These are phyloP conservation scores for Cordyceps farinosa DNA, from an alignment of 2,329 filamentous ascomycete genomes.

Conservation along the genomic window DNA sequence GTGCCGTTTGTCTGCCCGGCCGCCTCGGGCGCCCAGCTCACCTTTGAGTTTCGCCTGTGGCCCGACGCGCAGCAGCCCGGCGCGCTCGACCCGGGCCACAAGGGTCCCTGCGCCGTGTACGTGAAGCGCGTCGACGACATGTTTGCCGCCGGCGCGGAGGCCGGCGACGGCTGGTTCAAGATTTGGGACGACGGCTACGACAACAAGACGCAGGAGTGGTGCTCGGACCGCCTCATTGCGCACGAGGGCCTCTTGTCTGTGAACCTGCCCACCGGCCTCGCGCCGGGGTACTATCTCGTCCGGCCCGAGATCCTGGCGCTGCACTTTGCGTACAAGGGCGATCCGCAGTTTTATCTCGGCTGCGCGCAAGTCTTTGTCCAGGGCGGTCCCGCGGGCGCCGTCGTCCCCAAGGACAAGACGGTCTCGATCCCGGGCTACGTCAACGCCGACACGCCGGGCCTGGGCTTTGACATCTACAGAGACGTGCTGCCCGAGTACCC, in stretches of 20 bases:
- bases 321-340: conserved; percentile 54
- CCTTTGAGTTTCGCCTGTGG: conserved; percentile 63
- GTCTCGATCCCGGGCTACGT: conserved; percentile 68
- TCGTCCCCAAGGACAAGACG: conserved; percentile 46
- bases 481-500: conserved; percentile 43
- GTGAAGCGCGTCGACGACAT: conserved; percentile 65
- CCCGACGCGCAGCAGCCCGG: conserved; percentile 53
- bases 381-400: conserved; percentile 39
- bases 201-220: conserved; percentile 55
- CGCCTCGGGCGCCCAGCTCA: conserved; percentile 52
- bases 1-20: conserved; percentile 49
- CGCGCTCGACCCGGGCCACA: conserved; percentile 57
- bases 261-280: conserved; percentile 57
- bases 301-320: conserved; percentile 68
- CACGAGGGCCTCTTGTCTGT: conserved; percentile 63
- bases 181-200: conserved; percentile 69
- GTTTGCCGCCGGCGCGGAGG: conserved; percentile 44
- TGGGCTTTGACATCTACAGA: conserved; percentile 64
- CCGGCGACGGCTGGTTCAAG: conserved; percentile 74
- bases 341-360: conserved; percentile 71
- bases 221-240: conserved; percentile 63
- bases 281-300: conserved; percentile 66
- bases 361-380: conserved; percentile 69
- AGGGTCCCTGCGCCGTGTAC: conserved; percentile 70
- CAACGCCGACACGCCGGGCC: conserved; percentile 47